Base-by-base conservation (phyloP, 257 asterid genomes). In the Solanum microdontum region DNA sequence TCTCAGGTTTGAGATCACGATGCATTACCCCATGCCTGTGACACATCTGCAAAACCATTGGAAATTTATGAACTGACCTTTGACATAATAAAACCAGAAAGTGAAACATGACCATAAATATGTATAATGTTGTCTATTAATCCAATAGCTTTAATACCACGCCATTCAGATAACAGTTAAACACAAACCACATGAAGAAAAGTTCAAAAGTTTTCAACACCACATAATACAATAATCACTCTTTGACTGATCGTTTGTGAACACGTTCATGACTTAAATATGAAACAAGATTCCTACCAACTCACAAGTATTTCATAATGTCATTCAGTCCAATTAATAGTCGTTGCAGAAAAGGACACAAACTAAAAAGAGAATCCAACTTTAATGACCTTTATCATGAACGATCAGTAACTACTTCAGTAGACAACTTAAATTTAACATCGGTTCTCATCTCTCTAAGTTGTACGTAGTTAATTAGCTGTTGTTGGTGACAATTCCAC, bases 1-100 rank as follows among this genome's bases (percentile, higher is more conserved):
- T 93, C 88, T 94, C 96, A 21, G 96, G 96, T 87, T 94, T 94
- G 87, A 94, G 96, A 90, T 93, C 96, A 58, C 94, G 95, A 89
- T 93, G 95, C 91, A 93, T 91, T 73, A 93, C 95, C 51, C 95
- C 95, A 45, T 93, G 87, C 43, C 87, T 89, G 85, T 93, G 96
- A 90, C 96, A 94, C 90, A 90, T 91, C 96, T 94, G 87, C 87
- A 88, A 83, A 87, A 85, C 73, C 87, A 51, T 62, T 60, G 77
- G 26, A 62, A 43, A 15, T 33, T 30, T 83, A 45, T 2, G 77
- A 79, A 82, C 36, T 80, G 40, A 48, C 23, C 8, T 3, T 80
- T 8, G 8, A 43, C 26, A 43, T 77, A 45, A 26, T 45, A 79
- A 79, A 26, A 51, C 6, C 62, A 0, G 62, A 17, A 5, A 43